Evolutionary conservation across 208 protist species (phyloP), one percentile per base, ranked within the genome.

Genomic region (Blechomonas ayalai): DNA sequence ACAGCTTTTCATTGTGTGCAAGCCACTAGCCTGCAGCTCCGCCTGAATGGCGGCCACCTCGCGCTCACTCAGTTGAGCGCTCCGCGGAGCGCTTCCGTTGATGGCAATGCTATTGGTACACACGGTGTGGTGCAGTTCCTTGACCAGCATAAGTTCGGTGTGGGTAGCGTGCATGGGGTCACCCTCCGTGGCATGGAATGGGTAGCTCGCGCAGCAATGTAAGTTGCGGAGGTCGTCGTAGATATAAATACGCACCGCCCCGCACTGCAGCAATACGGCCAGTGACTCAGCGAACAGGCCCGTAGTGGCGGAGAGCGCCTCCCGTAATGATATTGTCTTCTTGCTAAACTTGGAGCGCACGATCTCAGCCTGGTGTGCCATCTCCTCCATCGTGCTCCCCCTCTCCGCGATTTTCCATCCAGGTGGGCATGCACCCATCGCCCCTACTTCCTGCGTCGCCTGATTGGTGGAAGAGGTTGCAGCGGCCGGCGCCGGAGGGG

Each of bases 231-330:
- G 55, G 12, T 71, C 60, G 46, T 95, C 86, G 52, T 82, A 91
- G 12, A 95, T 49, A 44, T 91, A 95, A 15, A 95, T 58, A 34
- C 87, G 75, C n/a, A 95, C 87, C 13, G 78, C 68, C 48, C 90
- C 77, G 55, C 87, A 95, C 24, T 55, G 55, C 18, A 95, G 63
- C 15, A 87, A 48, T 0, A 69, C 63, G n/a, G 87, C 82, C 16
- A 91, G 40, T 0, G 73, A 79, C 47, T 95, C 82, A 1, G 87
- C 75, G 46, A 89, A 78, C 13, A 92, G 67, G 33, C 61, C 62
- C 6, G 74, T 60, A 9, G 65, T 74, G 24, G 47, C 50, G 7
- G 78, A 93, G 27, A 84, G 51, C 7, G 48, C 51, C 6, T 83
- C 69, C 15, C 26, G 46, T 10, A 72, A 4, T 0, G 66, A 51